Evolutionary conservation across 2,329 filamentous ascomycete genomes (phyloP).

Genomic region (Fusarium sarcochroum): DNA sequence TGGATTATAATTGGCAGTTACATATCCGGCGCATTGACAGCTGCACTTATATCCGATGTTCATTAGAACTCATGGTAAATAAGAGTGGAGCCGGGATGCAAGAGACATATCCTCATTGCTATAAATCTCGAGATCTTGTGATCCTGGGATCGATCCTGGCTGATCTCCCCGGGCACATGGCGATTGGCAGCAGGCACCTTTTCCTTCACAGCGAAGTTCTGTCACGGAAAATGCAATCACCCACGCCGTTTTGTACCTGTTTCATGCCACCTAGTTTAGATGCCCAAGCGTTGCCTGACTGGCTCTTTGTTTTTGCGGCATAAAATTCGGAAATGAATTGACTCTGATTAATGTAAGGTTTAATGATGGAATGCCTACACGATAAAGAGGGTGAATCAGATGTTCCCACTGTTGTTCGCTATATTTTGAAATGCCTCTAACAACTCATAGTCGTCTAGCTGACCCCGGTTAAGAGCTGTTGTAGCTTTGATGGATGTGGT

Average conservation of each 20-base stretch:
- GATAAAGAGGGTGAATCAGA: no score
- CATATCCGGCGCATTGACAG: background rate
- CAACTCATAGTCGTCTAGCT: no score
- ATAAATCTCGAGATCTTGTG: background rate
- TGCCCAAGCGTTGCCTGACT: background rate
- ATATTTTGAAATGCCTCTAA: no score
- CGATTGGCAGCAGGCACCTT: slow-evolving; percentile 10
- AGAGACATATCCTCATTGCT: no score
- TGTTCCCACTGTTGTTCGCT: no score
- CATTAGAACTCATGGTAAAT: background rate
- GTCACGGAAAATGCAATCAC: background rate
- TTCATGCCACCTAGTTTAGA: background rate
- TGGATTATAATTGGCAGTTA: background rate
- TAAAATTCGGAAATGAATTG: slow-evolving; percentile 6
- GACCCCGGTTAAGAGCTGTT: no score
- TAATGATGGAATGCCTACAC: background rate
- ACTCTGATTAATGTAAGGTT: background rate
- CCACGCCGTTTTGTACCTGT: background rate
- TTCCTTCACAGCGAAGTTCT: background rate
- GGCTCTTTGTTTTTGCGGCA: background rate
- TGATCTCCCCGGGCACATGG: slow-evolving; percentile 11
- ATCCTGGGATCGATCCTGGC: background rate
- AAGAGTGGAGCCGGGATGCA: no score
- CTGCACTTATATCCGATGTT: background rate
- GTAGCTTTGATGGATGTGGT: no score